phyloP scores from a whole-genome alignment of 2,329 filamentous ascomycete genomes.

The Gnomoniopsis sp. region DNA sequence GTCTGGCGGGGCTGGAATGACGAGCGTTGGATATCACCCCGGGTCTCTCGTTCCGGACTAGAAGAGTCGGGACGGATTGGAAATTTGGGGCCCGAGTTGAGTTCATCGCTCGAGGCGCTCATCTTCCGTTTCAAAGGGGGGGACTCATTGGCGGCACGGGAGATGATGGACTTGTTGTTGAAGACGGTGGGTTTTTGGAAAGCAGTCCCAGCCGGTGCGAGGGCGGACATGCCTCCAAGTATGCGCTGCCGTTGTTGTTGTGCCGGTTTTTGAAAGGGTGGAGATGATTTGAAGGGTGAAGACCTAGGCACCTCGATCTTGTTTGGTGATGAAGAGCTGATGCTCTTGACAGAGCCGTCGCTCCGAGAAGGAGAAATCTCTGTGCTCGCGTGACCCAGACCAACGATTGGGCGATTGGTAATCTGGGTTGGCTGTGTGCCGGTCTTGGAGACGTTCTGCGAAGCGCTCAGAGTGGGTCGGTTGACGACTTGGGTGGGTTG shows the following conservation, averaged over 20 bases:
- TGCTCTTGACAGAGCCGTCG: conserved; percentile 21
- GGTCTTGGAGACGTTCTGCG: conserved; percentile 34
- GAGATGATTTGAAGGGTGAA: conserved; percentile 61
- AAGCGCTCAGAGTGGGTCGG: conserved; percentile 19
- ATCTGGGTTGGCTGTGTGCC: conserved; percentile 48
- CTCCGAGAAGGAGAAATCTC: background rate
- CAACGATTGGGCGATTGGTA: conserved; percentile 36
- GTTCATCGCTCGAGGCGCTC: conserved; percentile 30
- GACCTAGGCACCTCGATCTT: conserved; percentile 82
- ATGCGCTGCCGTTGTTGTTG: conserved; percentile 29
- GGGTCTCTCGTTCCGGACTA: conserved; percentile 53
- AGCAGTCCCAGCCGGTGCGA: conserved; percentile 54
- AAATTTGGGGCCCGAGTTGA: conserved; percentile 30
- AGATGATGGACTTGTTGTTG: conserved; percentile 19
- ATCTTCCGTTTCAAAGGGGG: conserved; percentile 20
- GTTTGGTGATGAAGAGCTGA: conserved; percentile 42
- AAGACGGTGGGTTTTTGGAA: conserved; percentile 46
- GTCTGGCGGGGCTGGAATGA: conserved; percentile 40
- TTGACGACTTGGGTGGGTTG: conserved; percentile 13
- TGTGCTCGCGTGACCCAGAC: background rate
- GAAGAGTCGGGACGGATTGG: conserved; percentile 51
- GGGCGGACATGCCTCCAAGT: conserved; percentile 64
- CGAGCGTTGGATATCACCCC: conserved; percentile 62
- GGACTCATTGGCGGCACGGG: conserved; percentile 8
- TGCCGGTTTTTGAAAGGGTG: conserved; percentile 22